phyloP scores from a whole-genome alignment of 192 early-diverging fungal genomes.

The Glomus cerebriforme region DNA sequence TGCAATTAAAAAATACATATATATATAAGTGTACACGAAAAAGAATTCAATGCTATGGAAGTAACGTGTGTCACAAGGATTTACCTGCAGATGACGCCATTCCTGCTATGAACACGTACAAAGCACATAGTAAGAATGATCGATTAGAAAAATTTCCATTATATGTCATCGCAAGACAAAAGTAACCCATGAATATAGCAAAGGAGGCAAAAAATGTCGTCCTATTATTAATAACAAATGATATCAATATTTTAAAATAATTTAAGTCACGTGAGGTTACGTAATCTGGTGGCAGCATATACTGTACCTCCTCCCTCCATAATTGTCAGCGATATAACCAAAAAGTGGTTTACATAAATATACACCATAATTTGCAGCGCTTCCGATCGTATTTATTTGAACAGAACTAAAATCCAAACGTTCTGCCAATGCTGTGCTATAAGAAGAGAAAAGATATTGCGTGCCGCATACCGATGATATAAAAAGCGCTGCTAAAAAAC shows the following conservation, averaged over 20 bases:
- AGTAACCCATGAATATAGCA: neutral
- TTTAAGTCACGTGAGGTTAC: no score
- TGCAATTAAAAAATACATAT: neutral
- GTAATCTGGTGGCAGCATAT: no score
- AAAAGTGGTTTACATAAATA: constrained; percentile 66
- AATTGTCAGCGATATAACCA: constrained; percentile 50
- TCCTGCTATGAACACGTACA: neutral
- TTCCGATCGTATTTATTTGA: constrained; percentile 63
- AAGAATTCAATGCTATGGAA: neutral
- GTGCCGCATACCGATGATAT: constrained; percentile 63
- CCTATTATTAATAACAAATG: neutral
- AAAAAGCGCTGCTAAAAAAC: constrained; percentile 48
- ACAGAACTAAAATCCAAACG: constrained; percentile 58
- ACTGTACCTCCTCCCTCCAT: constrained; percentile 41
- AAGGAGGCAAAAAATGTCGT: neutral
- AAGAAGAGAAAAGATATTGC: constrained; percentile 67
- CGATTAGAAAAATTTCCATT: neutral
- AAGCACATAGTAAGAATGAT: constrained; percentile 12
- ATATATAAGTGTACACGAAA: neutral
- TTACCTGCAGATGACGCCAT: constrained; percentile 18
- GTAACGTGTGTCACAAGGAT: no score
- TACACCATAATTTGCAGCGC: constrained; percentile 64
- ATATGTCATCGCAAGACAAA: constrained; percentile 19
- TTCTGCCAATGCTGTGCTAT: constrained; percentile 55
- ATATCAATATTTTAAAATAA: no score